Evolutionary conservation across 2,329 filamentous ascomycete genomes (phyloP), one percentile per base, ranked within the genome.

Genomic region (Xylariaceae sp.): DNA sequence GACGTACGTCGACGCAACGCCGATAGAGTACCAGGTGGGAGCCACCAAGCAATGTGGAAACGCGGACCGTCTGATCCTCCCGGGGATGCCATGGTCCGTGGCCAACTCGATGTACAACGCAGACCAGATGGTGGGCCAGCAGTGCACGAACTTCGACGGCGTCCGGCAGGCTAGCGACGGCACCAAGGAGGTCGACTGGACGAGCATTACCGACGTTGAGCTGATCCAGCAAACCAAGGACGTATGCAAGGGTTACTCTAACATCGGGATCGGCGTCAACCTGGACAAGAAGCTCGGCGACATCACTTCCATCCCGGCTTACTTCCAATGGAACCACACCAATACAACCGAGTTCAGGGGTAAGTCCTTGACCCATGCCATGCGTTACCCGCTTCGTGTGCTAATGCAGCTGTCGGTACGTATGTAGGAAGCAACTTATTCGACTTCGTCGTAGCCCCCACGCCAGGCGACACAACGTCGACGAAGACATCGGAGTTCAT

Each of bases 401-500:
- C 53, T 57, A 50, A 53, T 13, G 1, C 13, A n/a, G n/a, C n/a
- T n/a, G 29, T 29, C 30, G 41, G 12, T 1, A n/a, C 12, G 10
- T 22, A n/a, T 32, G n/a, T 21, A 63, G 61, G 61, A 22, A 53
- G 49, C 52, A 62, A 62, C 49, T 6, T 64, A 16, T 64, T 57
- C 55, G 62, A 64, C 56, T 62, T 64, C 52, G 54, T 64, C 49
- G 53, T 47, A 8, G 51, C 62, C 10, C 58, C 59, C 1, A 62
- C 53, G 5, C 8, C 41, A 8, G 53, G 53, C 8, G 61, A 63
- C 51, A 15, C 21, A 4, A 37, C 44, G 3, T 61, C 57, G 2
- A 58, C 56, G 0, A 52, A 55, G 2, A 53, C 56, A 4, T 57
- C 56, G 9, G 62, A 64, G 51, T 61, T 64, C 53, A 64, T 64